These are phyloP conservation scores for Silene latifolia DNA, from an alignment of 148 eudicot genomes.

Conservation along the genomic window DNA sequence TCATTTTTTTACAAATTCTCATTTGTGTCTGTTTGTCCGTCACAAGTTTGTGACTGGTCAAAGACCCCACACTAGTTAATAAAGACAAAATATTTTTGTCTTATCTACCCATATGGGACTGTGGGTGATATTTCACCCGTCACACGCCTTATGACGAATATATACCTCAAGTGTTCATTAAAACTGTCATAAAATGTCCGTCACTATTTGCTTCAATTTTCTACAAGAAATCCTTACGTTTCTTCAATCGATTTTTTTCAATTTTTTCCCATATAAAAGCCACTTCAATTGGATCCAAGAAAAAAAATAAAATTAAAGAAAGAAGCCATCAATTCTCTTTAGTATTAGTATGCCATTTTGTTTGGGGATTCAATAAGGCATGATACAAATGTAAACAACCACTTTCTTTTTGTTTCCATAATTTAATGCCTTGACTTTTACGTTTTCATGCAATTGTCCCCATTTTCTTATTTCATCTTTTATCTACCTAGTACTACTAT, in stretches of 20 bases:
- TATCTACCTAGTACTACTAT: constrained; percentile 22
- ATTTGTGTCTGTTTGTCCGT: no score
- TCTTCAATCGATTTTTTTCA: background rate
- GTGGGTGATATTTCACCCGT: no score
- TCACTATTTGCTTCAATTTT: background rate
- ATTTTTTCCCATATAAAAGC: background rate
- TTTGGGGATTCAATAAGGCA: background rate
- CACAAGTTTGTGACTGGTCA: no score
- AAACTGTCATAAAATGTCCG: background rate
- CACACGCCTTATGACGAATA: no score
- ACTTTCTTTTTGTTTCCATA: constrained; percentile 1
- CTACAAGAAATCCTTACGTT: background rate
- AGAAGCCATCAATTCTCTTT: background rate
- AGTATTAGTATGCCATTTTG: background rate
- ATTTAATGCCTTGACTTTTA: constrained; percentile 23
- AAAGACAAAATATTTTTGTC: no score
- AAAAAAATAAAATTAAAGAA: background rate
- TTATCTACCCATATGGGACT: no score
- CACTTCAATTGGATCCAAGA: background rate
- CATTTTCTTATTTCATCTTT: constrained; percentile 22
- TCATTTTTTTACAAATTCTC: no score
- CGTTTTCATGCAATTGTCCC: constrained; percentile 19
- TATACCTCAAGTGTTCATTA: background rate
- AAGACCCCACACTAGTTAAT: no score
- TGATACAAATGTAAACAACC: constrained; percentile 7